These are phyloP conservation scores for Phaeoacremonium minimum DNA, from an alignment of 2,329 filamentous ascomycete genomes.

Conservation along the genomic window DNA sequence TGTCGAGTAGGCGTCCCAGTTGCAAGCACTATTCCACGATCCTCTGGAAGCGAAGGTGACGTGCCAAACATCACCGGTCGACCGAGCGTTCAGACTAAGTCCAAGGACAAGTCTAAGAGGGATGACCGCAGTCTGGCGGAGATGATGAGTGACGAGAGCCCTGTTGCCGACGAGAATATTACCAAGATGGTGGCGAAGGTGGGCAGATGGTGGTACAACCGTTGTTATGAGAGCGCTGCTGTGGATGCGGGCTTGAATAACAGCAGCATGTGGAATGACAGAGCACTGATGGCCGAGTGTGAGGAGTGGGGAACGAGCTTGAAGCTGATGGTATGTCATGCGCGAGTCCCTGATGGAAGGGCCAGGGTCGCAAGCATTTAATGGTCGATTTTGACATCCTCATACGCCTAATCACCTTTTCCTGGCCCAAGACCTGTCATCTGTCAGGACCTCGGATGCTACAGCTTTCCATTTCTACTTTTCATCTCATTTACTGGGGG, in stretches of 20 bases:
- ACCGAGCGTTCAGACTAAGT: too few species aligned
- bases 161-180: constrained; percentile 75
- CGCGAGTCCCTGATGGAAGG: constrained; percentile 66
- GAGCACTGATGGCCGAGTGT: constrained; percentile 73
- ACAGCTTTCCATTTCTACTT: not conserved
- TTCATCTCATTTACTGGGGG: not conserved
- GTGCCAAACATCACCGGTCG: constrained; percentile 13
- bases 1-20: constrained; percentile 77
- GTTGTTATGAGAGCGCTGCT: constrained; percentile 77
- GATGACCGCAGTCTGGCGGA: constrained; percentile 60
- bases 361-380: constrained; percentile 43
- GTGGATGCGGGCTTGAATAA: constrained; percentile 38
- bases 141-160: constrained; percentile 67
- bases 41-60: constrained; percentile 15
- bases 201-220: constrained; percentile 93
- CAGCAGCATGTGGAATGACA: constrained; percentile 74
- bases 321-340: constrained; percentile 87
- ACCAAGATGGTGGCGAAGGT: constrained; percentile 89
- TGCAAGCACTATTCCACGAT: constrained; percentile 42
- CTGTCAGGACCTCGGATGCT: too few species aligned
- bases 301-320: constrained; percentile 83
- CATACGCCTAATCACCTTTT: not conserved
- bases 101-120: constrained; percentile 25
- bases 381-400: constrained; percentile 5
- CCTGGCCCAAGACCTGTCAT: not conserved